Conservation (phyloP, 306 rosid genomes). For the Cucurbita ficifolia region DNA sequence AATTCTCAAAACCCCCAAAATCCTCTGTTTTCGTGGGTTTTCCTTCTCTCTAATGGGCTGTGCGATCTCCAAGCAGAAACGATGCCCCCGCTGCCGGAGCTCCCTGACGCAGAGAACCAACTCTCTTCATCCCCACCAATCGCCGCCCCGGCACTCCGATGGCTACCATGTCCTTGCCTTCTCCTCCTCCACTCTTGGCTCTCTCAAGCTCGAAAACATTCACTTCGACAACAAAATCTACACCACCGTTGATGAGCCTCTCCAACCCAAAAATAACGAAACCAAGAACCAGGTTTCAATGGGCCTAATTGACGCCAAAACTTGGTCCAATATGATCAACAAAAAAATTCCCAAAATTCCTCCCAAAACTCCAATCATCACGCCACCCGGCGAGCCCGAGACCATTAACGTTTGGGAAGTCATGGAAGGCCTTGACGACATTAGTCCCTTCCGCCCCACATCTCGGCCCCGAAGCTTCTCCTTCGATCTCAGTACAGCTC, state of each 20-base stretch:
- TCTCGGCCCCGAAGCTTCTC: conserved; percentile 51
- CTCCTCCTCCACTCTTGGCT: conserved; percentile 64
- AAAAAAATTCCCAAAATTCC: conserved; percentile 44
- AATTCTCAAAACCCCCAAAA: too few species aligned
- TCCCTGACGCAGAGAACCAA: conserved; percentile 45
- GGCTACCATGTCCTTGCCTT: conserved; percentile 66
- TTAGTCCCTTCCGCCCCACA: conserved; percentile 51
- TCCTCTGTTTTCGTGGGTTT: background rate
- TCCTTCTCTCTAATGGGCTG: conserved; percentile 45
- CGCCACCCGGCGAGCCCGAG: conserved; percentile 77
- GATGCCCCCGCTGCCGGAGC: conserved; percentile 55
- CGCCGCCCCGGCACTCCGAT: conserved; percentile 21
- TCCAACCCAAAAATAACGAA: background rate
- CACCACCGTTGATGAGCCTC: background rate
- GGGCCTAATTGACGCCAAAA: conserved; percentile 48
- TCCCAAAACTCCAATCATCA: conserved; percentile 38
- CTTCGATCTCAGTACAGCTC: conserved; percentile 27
- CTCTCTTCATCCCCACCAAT: conserved; percentile 65
- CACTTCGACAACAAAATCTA: background rate
- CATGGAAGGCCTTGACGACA: conserved; percentile 91
- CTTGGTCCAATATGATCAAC: conserved; percentile 72
- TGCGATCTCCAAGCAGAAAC: conserved; percentile 62
- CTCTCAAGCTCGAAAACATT: conserved; percentile 32
- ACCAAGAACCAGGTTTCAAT: conserved; percentile 18
- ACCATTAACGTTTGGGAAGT: conserved; percentile 74